Conservation (phyloP, 164 flowering plant genomes). For the Dillenia turbinata region DNA sequence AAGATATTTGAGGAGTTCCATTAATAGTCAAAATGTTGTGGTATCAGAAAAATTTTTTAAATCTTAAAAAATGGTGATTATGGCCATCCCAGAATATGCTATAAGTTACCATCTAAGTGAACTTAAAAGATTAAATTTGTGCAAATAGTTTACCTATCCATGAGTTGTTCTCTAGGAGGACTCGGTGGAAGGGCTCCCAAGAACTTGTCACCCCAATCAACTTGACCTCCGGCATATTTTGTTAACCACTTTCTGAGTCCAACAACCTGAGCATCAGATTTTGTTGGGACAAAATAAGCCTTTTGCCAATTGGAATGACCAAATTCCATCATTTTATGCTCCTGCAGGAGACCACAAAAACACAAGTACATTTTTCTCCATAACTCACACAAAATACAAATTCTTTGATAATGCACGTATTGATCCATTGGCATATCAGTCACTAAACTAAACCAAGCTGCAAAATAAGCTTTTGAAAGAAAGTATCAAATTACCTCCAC, state of each 20-base stretch:
- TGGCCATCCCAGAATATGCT: too few relatives aligned
- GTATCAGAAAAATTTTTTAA: too few relatives aligned
- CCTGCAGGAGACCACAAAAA: conserved; percentile 29
- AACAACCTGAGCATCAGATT: conserved; percentile 70
- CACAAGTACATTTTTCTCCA: background rate
- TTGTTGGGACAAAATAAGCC: conserved; percentile 82
- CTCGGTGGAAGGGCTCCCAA: conserved; percentile 54
- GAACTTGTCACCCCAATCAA: conserved; percentile 66
- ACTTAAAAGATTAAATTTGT: too few relatives aligned
- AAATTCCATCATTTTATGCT: conserved; percentile 51
- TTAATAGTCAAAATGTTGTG: too few relatives aligned
- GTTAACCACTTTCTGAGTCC: conserved; percentile 80
- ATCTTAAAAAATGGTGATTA: too few relatives aligned
- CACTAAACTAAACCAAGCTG: too few relatives aligned
- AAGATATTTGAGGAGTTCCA: too few relatives aligned
- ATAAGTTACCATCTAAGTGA: too few relatives aligned
- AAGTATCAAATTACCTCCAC: conserved; percentile 48
- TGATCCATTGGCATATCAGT: too few relatives aligned
- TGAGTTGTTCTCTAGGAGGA: conserved; percentile 72
- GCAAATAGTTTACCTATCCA: conserved; percentile 60
- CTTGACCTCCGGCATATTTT: conserved; percentile 60
- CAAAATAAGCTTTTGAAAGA: too few relatives aligned
- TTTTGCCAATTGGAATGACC: conserved; percentile 83
- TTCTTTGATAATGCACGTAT: too few relatives aligned
- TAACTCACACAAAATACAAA: too few relatives aligned